Base-by-base conservation (phyloP, 106 monocot species). In the Dioscorea alata region DNA sequence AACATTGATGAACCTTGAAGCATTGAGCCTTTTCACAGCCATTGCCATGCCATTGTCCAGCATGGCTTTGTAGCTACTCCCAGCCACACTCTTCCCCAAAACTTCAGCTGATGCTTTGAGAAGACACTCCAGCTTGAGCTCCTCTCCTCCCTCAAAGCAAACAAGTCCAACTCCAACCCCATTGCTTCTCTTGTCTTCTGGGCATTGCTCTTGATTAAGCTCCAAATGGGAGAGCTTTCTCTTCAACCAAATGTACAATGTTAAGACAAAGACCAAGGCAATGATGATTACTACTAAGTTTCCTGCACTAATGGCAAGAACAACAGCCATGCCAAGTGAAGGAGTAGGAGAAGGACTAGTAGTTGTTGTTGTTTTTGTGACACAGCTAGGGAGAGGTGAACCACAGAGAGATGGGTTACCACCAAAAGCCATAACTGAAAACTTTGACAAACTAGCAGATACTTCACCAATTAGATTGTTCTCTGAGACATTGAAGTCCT, bases 21-120 rank as follows among this genome's bases (percentile, higher is more conserved):
- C 76, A 48, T 64, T 49, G 50, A 80, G 76, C 65, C 84, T 32
- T 76, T 84, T 84, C 18, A 84, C 80, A 17, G 79, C 76, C 8
- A 80, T 72, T 20, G 65, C 32, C 20, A 68, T 21, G 7, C 84
- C 80, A 53, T 69, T 64, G 4, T 80, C 79, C 4, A 84, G 35
- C 7, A 76, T 58, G 2, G 84, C 79, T 32, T 72, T 84, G 73
- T 83, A 83, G 8, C 68, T 75, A 50, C 71, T 72, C 62, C 74
- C 80, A 6, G 60, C 59, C 13, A 65, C 33, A 5, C 81, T 80
- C 67, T 81, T 69, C 42, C 85, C 81, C 50, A 85, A 23, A 20
- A 85, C 67, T 65, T 85, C 85, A 4, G 85, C 85, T 6, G 85
- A 81, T 17, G 85, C 71, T 63, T 71, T 73, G 28, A 85, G 50